Evolutionary conservation across 2,329 filamentous ascomycete species (phyloP), one percentile per base, ranked within the genome.

Genomic region (Emergomyces pasteurianus): DNA sequence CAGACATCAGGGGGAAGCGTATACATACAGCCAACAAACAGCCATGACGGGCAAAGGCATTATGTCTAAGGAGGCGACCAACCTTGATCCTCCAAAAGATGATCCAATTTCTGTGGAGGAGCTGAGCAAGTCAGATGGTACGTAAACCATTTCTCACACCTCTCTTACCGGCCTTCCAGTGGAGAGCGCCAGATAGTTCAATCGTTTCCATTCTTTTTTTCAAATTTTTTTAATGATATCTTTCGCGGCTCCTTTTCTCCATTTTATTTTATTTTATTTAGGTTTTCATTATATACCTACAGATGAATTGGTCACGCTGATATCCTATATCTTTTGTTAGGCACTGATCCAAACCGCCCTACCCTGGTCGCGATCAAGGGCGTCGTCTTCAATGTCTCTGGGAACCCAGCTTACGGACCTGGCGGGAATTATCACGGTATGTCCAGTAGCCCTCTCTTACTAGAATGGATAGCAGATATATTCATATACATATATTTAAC

Each of bases 381-480:
- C 67, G 90, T 88, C 63, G 87, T 99, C 58, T 99, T 96, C 71
- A 92, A 99, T 71, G 94, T 99, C 63, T 90, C 85, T 28, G 89
- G 87, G 58, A 99, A 97, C 75, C 86, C 88, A 65, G 86, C 89
- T 18, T 99, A 99, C 73, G 85, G 86, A 54, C 85, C 88, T 10
- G 87, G 86, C 28, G 92, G 90, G 55, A 85, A 87, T 64, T 99
- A 99, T 75, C 83, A 89, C 68, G 89, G 94, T 96, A 80, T 70
- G 81, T 23, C 53, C n/a, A 14, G 21, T 40, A 18, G 2, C n/a
- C 28, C n/a, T 16, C 21, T 26, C 1, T 28, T 50, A n/a, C 18
- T 10, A 34, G 18, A 34, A 2, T 34, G n/a, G 47, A 28, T 28
- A 10, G 46, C 16, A 10, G 23, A 23, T 47, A 21, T 8, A 26